Conservation (phyloP, 768 basidiomycete genomes). For the Filobasidium floriforme region DNA sequence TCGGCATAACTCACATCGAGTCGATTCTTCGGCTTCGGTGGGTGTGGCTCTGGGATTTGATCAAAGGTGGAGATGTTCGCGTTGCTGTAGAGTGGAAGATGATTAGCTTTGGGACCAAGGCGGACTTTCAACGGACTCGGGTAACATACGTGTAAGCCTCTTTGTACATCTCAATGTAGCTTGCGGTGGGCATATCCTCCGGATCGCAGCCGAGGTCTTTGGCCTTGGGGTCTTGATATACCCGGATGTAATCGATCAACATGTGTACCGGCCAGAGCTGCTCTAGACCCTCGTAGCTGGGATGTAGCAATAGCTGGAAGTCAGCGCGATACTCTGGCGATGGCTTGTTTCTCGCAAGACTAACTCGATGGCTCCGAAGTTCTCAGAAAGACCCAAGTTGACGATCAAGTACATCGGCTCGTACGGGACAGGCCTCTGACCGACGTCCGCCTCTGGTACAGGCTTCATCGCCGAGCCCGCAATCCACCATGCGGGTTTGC, state of each 20-base stretch:
- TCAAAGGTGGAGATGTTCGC: constrained; percentile 14
- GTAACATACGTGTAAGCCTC: constrained; percentile 20
- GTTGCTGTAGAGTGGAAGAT: background rate
- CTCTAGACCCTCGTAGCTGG: constrained; percentile 36
- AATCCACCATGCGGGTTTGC: constrained; percentile 57
- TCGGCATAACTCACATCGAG: constrained; percentile 1
- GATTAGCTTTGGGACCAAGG: background rate
- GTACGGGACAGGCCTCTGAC: constrained; percentile 64
- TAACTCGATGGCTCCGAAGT: constrained; percentile 40
- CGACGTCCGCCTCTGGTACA: constrained; percentile 55
- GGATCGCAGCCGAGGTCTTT: constrained; percentile 80
- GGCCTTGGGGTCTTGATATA: constrained; percentile 57
- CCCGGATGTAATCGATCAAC: constrained; percentile 78
- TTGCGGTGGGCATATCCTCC: constrained; percentile 63
- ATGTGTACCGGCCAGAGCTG: constrained; percentile 50
- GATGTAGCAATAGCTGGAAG: background rate
- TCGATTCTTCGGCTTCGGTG: constrained; percentile 15
- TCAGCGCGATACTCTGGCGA: background rate
- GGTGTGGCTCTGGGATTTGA: background rate
- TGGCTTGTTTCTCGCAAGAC: constrained; percentile 3
- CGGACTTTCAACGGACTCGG: background rate
- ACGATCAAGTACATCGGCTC: constrained; percentile 86
- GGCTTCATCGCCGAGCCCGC: constrained; percentile 52
- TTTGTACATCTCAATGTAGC: constrained; percentile 56
- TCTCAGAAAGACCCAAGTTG: constrained; percentile 50